These are phyloP conservation scores for Aspergillus versicolor DNA, from an alignment of 2,329 filamentous ascomycete genomes.

Conservation along the genomic window DNA sequence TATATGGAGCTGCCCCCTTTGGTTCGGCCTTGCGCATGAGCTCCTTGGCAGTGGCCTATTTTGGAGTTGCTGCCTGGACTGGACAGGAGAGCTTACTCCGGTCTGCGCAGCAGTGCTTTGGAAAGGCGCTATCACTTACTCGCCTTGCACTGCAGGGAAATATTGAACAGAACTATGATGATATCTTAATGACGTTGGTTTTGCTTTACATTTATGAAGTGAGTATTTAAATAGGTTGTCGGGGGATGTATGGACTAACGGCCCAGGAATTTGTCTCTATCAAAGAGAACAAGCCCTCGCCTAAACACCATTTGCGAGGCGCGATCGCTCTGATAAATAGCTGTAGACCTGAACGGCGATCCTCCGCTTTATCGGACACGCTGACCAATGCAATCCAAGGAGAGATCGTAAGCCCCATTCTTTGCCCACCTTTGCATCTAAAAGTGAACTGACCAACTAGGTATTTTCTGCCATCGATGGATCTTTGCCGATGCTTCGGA, in stretches of 20 bases:
- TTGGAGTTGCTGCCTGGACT: conserved; percentile 31
- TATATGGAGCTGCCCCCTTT: conserved; percentile 19
- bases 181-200: conserved; percentile 26
- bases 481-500: conserved; percentile 20
- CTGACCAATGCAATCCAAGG: conserved; percentile 24
- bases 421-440: neutral
- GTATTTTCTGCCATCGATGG: conserved; percentile 24
- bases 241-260: neutral
- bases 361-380: conserved; percentile 15
- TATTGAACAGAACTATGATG: conserved; percentile 20
- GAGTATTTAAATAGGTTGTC: neutral
- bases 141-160: conserved; percentile 22
- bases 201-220: conserved; percentile 30
- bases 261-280: conserved; percentile 26
- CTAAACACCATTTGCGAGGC: conserved; percentile 28
- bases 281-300: conserved; percentile 21
- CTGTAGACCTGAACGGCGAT: conserved; percentile 14
- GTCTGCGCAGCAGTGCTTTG: conserved; percentile 24
- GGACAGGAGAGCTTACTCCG: conserved; percentile 23
- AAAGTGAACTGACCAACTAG: conserved; percentile 14
- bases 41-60: conserved; percentile 28
- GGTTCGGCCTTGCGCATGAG: conserved; percentile 25
- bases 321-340: conserved; percentile 30
- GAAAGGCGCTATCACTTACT: conserved; percentile 24
- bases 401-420: conserved; percentile 24